Evolutionary conservation across 208 protist genomes (phyloP), one percentile per base, ranked within the genome.

Genomic region (Blastocrithidia nonstop): DNA sequence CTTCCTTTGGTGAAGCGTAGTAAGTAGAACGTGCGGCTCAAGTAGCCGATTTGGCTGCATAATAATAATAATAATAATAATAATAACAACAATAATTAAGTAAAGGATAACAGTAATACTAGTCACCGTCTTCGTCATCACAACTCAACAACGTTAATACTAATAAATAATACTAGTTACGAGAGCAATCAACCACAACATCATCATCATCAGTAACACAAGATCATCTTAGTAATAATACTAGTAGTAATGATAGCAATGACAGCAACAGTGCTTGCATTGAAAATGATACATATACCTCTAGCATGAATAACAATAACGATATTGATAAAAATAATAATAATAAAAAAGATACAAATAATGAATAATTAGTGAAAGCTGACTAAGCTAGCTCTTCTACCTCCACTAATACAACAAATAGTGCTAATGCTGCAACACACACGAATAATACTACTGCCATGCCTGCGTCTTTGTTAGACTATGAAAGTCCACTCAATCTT

Each of bases 401-500:
- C 17, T 42, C 11, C 11, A 42, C 33, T 25, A 47, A 11, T 24
- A 33, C 1, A 35, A 26, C 36, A 36, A 7, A 20, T 29, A 6
- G 4, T 17, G 3, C 7, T 15, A 20, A 22, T 22, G 31, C 7
- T 15, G 41, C 29, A 22, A 29, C 20, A 0, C 1, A 9, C 36
- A 9, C 29, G 7, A 26, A 19, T 50, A 32, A 9, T 19, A 13
- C 27, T 16, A 15, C 25, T 4, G 32, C 42, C 15, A 29, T 33
- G 29, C 25, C 25, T 13, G 16, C 66, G 15, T 69, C 66, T 9
- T 53, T 85, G 6, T 50, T 85, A 0, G 72, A 85, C 47, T 66
- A 82, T 24, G 83, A 92, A 54, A 78, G 66, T 29, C 68, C 83
- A 24, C 61, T 92, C 17, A 92, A 92, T 48, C 78, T 92, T 6